phyloP scores from a whole-genome alignment of 495 filamentous ascomycete genomes.

The Cercophora sp. region DNA sequence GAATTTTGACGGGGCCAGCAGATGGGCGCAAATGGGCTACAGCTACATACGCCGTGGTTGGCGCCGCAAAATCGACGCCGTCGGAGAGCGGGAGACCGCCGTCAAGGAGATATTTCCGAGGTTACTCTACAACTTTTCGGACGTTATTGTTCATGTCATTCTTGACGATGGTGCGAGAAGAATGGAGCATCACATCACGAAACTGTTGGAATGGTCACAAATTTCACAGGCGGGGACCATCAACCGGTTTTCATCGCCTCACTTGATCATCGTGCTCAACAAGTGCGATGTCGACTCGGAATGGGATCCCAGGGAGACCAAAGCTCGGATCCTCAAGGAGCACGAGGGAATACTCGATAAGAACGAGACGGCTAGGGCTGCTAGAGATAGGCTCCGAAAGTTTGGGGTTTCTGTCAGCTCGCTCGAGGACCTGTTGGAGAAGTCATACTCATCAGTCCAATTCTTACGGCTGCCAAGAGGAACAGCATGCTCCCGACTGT shows the following conservation, averaged over 20 bases:
- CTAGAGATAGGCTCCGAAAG: neutral
- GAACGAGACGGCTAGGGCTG: neutral
- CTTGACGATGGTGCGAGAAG: neutral
- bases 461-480: neutral
- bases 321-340: neutral
- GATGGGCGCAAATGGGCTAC: neutral
- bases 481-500: neutral
- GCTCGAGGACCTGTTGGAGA: neutral
- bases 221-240: neutral
- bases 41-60: neutral
- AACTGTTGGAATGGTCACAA: neutral
- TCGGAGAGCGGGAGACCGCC: neutral
- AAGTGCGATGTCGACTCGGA: neutral
- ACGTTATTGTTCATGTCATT: neutral
- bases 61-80: neutral
- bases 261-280: neutral
- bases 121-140: neutral
- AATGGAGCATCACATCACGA: neutral
- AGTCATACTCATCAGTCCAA: neutral
- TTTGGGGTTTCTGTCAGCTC: neutral
- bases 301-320: neutral
- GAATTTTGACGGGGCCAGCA: neutral
- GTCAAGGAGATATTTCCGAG: neutral
- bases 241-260: neutral
- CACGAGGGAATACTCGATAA: neutral